Evolutionary conservation across 208 protist genomes (phyloP).

Genomic region (Lotmaria passim): DNA sequence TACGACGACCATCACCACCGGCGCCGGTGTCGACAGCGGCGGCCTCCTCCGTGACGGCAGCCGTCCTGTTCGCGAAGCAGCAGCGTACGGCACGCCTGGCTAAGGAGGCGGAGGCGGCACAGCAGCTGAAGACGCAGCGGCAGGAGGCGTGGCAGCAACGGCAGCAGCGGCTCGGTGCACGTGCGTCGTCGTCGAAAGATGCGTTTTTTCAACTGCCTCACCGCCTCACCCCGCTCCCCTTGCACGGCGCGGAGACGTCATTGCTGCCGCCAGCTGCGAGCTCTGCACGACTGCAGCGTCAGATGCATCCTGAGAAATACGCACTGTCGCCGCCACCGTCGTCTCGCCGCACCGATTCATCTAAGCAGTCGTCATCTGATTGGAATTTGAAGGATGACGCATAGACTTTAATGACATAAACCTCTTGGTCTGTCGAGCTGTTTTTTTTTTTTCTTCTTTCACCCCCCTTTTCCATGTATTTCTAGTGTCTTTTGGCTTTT

Average conservation of each 20-base stretch:
- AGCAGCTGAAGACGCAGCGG: conserved; percentile 11
- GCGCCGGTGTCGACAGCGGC: neutral
- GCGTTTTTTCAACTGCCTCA: conserved; percentile 30
- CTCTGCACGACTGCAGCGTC: conserved; percentile 26
- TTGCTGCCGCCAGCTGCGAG: conserved; percentile 20
- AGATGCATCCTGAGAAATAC: conserved; percentile 25
- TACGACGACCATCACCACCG: neutral
- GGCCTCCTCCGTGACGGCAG: conserved; percentile 1
- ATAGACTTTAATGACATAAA: neutral
- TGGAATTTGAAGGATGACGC: conserved; percentile 24
- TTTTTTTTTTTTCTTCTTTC: conserved; percentile 6
- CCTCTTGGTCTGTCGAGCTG: no score
- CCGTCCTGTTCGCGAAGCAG: conserved; percentile 30
- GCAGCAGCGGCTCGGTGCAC: neutral
- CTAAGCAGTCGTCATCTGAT: conserved; percentile 6
- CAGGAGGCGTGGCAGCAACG: conserved; percentile 27
- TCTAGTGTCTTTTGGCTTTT: conserved; percentile 6
- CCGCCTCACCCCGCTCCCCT: conserved; percentile 7
- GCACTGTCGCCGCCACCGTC: conserved; percentile 17
- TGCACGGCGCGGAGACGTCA: conserved; percentile 10
- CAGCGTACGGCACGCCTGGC: conserved; percentile 21
- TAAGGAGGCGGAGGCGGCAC: conserved; percentile 4
- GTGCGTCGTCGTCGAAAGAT: conserved; percentile 27
- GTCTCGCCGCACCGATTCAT: conserved; percentile 15
- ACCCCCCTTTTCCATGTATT: no score